Conservation (phyloP, 179 eudicot species). For the Silene noctiflora region DNA sequence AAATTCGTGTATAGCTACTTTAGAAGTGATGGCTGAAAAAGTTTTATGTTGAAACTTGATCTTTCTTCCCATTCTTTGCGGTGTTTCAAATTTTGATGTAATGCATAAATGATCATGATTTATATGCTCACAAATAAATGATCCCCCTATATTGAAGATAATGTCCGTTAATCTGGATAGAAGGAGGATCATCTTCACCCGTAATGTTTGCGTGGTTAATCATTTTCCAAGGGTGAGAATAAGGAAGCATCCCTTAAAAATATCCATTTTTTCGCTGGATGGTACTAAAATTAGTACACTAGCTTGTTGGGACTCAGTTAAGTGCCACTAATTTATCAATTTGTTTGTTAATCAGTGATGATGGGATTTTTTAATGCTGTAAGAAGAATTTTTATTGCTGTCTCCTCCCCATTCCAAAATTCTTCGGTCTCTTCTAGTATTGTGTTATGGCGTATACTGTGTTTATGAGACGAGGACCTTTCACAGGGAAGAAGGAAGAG, state of each 20-base stretch:
- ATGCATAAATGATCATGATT: not conserved
- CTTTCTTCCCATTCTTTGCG: not conserved
- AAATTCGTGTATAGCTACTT: not conserved
- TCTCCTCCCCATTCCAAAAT: not conserved
- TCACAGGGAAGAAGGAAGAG: slow-evolving; percentile 84
- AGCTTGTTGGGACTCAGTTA: not conserved
- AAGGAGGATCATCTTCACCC: not conserved
- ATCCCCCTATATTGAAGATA: not conserved
- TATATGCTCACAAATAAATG: not conserved
- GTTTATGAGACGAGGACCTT: slow-evolving; percentile 17
- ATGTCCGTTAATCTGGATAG: not conserved
- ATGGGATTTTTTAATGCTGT: not conserved
- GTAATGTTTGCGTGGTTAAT: not conserved
- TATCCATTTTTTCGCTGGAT: not conserved
- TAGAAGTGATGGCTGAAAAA: not conserved
- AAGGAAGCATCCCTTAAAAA: not conserved
- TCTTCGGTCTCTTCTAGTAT: not conserved
- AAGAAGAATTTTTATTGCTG: not conserved
- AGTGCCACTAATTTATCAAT: not conserved
- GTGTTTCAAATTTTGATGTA: not conserved
- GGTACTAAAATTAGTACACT: not conserved
- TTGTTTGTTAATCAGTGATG: not conserved
- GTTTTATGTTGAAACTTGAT: not conserved
- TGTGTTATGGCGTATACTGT: slow-evolving; percentile 5
- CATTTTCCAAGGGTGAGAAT: not conserved